These are phyloP conservation scores for Chamaecrista fasciculata DNA, from an alignment of 306 rosid genomes.

Conservation along the genomic window DNA sequence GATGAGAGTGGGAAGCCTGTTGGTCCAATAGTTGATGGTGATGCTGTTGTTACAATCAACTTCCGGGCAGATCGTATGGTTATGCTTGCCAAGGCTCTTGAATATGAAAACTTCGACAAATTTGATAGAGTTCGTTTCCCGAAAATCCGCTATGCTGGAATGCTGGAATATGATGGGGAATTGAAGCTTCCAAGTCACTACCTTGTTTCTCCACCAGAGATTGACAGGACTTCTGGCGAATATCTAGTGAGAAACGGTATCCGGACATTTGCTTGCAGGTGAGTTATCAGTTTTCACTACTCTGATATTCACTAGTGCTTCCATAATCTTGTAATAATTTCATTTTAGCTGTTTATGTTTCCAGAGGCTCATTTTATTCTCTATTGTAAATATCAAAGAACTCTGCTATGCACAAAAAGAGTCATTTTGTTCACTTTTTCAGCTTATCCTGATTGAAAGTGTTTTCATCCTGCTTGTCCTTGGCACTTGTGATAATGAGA, in stretches of 20 bases:
- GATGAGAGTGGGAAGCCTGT: constrained; percentile 80
- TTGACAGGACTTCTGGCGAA: constrained; percentile 98
- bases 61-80: constrained; percentile 96
- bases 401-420: neutral
- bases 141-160: constrained; percentile 90
- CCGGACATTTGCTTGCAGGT: constrained; percentile 97
- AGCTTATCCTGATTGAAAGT: neutral
- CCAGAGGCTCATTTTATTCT: constrained; percentile 7
- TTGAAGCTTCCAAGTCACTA: constrained; percentile 86
- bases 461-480: neutral
- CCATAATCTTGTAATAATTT: neutral
- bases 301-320: neutral
- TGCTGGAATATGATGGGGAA: constrained; percentile 98
- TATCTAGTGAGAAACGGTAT: constrained; percentile 83
- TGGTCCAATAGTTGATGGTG: constrained; percentile 96
- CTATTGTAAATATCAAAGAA: neutral
- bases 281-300: constrained; percentile 22
- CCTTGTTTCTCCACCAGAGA: constrained; percentile 96
- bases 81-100: constrained; percentile 96
- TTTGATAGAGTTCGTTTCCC: constrained; percentile 87
- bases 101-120: constrained; percentile 81
- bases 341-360: constrained; percentile 5
- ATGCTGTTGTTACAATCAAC: constrained; percentile 94
- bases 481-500: neutral
- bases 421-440: neutral